Base-by-base conservation (phyloP, 2,329 filamentous ascomycete genomes). In the Trichoderma harzianum region DNA sequence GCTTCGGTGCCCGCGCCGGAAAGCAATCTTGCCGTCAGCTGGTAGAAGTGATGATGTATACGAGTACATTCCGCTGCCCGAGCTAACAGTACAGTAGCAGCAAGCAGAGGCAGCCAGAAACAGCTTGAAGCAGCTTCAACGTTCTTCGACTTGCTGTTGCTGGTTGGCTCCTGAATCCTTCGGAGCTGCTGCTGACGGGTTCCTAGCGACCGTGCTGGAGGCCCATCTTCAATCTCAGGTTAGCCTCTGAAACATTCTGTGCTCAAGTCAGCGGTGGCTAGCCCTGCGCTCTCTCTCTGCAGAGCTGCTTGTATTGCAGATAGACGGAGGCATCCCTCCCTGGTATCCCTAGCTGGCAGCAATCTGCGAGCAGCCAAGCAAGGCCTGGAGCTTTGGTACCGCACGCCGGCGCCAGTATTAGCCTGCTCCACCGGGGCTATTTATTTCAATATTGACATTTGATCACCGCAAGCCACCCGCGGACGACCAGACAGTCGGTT, bases 161-260 rank as follows among this genome's bases (percentile, higher is more conserved):
- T 62, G 67, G 39, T 53, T 47, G 67, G 67, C 57, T 69, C 67
- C 67, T 36, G 39, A 61, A 69, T 69, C 67, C 67, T 69, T 62
- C 67, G 67, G 57, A n/a, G 57, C 39, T 2, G 67, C 32, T 69
- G 67, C 57, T 69, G 67, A 69, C 39, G 36, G 55, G 26, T 34
- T 51, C 32, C 30, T 28, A 28, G 32, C 28, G 36, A 47, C 26
- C 28, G 32, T 36, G 51, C 47, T 34, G 53, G 51, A 57, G 64
- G 43, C 28, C 55, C 57, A n/a, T n/a, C 43, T 21, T 58, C 61
- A 53, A 53, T 36, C 51, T 58, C 34, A 67, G 24, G 51, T 57
- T 60, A 47, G 26, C 16, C 55, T 57, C 69, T 71, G 70, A 71
- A 71, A 71, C 70, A 71, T 61, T 63, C 70, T 32, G 63, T 71